Conservation (phyloP, 2,329 filamentous ascomycete species). For the Atkinsonella hypoxylon region DNA sequence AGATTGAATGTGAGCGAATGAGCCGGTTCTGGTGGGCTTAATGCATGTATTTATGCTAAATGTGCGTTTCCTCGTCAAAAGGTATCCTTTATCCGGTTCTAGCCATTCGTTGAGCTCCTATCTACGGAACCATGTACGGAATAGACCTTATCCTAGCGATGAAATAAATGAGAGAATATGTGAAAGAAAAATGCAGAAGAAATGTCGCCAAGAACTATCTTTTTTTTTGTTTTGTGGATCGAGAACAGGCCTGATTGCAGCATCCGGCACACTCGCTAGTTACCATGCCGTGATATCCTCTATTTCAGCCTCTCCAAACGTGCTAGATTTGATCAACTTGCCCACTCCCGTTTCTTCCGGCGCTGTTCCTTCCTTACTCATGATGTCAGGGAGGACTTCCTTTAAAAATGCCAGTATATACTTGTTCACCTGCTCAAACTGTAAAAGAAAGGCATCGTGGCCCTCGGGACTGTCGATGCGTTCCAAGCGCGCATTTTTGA, state of each 20-base stretch:
- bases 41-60: background rate
- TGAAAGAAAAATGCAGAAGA: too few species aligned
- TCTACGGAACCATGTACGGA: background rate
- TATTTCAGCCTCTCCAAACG: constrained; percentile 90
- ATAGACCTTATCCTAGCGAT: background rate
- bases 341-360: constrained; percentile 42
- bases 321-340: constrained; percentile 70
- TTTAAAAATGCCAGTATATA: constrained; percentile 77
- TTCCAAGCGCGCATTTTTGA: constrained; percentile 65
- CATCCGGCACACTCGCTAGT: constrained; percentile 29
- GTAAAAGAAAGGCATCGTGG: constrained; percentile 89
- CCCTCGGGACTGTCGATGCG: constrained; percentile 91
- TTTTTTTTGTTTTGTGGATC: too few species aligned
- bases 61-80: background rate
- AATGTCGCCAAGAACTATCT: too few species aligned
- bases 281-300: constrained; percentile 95
- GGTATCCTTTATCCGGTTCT: background rate
- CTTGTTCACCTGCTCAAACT: constrained; percentile 93
- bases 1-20: too few species aligned
- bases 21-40: too few species aligned
- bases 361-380: constrained; percentile 48
- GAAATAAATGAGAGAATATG: background rate
- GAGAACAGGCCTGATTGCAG: too few species aligned
- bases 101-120: background rate
- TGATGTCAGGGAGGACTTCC: constrained; percentile 77